Conservation (phyloP, 1,139 yeast species). For the Arxiozyma heterogenica region DNA sequence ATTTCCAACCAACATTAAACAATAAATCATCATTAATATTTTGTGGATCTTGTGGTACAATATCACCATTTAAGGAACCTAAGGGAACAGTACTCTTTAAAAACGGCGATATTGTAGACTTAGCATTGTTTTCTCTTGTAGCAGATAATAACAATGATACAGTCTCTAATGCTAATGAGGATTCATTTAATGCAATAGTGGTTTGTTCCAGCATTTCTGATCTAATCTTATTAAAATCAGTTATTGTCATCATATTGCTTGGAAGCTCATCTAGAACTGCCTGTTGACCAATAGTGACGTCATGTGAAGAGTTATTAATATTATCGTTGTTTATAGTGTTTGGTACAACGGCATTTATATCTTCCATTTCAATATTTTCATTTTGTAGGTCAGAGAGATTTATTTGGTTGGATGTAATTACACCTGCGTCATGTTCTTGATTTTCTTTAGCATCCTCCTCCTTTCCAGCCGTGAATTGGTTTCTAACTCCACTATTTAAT, state of each 20-base stretch:
- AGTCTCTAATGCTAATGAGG: conserved; percentile 79
- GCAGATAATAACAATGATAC: conserved; percentile 77
- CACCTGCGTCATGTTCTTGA: neutral
- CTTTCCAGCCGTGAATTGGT: neutral
- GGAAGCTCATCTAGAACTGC: neutral
- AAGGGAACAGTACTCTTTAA: conserved; percentile 66
- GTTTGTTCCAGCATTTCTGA: conserved; percentile 48
- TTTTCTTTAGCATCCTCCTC: neutral
- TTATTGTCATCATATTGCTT: neutral
- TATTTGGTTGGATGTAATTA: neutral
- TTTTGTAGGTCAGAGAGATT: conserved; percentile 6
- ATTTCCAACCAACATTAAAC: conserved; percentile 60
- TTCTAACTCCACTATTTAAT: neutral
- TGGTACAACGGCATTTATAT: neutral
- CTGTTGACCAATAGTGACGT: neutral
- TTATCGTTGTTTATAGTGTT: neutral
- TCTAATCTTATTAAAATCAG: conserved; percentile 35
- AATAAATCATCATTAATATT: neutral
- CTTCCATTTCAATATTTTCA: conserved; percentile 3
- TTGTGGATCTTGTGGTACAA: conserved; percentile 29
- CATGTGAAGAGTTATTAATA: neutral
- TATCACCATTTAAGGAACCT: conserved; percentile 71
- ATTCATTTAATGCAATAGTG: conserved; percentile 72
- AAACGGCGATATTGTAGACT: conserved; percentile 84
- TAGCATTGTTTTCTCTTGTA: conserved; percentile 73